These are phyloP conservation scores for Pyracantha coccinea DNA, from an alignment of 331 rosid genomes.

Conservation along the genomic window DNA sequence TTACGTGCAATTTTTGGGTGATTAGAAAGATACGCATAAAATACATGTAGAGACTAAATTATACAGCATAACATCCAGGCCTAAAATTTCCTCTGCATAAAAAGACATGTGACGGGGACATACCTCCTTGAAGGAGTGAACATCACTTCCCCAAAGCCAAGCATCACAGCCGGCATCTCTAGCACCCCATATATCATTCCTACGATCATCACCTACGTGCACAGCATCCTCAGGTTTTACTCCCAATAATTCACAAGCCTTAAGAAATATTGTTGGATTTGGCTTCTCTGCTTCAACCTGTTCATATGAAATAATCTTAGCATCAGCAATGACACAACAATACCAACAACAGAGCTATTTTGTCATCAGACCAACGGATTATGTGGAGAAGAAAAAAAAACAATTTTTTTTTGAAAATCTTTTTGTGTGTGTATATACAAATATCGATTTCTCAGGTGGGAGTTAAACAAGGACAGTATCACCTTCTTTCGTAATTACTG, in stretches of 20 bases:
- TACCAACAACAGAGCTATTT: not conserved
- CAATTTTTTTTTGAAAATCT: too few relatives aligned
- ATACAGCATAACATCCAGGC: not conserved
- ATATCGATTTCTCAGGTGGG: not conserved
- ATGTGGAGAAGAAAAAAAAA: not conserved
- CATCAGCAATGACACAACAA: not conserved
- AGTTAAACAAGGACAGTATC: too few relatives aligned
- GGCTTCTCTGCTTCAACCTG: constrained; percentile 96
- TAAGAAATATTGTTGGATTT: constrained; percentile 90
- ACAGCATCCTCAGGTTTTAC: constrained; percentile 92
- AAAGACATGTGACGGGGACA: constrained; percentile 5
- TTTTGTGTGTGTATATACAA: not conserved
- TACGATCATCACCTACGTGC: constrained; percentile 93
- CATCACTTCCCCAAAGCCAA: constrained; percentile 99
- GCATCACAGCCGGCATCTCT: constrained; percentile 99
- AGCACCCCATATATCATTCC: constrained; percentile 97
- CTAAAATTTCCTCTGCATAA: not conserved
- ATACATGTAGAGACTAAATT: not conserved
- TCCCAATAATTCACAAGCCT: constrained; percentile 79
- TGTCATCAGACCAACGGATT: not conserved
- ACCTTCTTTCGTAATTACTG: too few relatives aligned
- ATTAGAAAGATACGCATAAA: too few relatives aligned
- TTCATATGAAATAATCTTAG: not conserved
- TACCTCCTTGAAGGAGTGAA: constrained; percentile 88
- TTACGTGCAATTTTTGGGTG: too few relatives aligned